Evolutionary conservation across 805 yeast genomes (phyloP).

Genomic region (Starmerella floricola): DNA sequence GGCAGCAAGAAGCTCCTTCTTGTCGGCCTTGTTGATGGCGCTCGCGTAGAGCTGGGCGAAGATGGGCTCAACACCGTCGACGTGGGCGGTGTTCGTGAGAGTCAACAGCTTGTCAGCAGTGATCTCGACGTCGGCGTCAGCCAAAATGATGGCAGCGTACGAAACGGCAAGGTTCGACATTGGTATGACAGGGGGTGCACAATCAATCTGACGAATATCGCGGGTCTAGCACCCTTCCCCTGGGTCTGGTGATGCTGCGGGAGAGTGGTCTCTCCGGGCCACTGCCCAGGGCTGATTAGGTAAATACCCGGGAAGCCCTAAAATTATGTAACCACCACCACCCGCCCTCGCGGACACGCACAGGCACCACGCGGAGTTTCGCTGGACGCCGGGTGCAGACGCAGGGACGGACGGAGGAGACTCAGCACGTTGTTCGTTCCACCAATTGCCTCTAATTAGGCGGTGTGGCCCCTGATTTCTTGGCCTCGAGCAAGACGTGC

Average conservation of each 20-base stretch:
- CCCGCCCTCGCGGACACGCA: too few species aligned
- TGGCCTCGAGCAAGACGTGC: too few species aligned
- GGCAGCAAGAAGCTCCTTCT: conserved; percentile 64
- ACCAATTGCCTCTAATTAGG: too few species aligned
- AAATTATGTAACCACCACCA: too few species aligned
- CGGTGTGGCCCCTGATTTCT: too few species aligned
- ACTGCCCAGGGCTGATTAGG: background rate
- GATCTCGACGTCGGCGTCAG: conserved; percentile 93
- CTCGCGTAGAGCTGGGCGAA: conserved; percentile 84
- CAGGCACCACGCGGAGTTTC: too few species aligned
- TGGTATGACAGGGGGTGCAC: conserved; percentile 1
- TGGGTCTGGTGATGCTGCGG: background rate
- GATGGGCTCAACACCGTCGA: conserved; percentile 42
- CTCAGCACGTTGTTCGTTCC: too few species aligned
- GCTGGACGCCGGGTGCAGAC: too few species aligned
- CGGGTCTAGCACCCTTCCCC: background rate
- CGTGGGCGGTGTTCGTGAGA: conserved; percentile 71
- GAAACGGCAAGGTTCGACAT: conserved; percentile 25
- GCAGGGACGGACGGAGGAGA: too few species aligned
- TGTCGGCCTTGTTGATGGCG: conserved; percentile 74
- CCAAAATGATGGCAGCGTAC: conserved; percentile 88
- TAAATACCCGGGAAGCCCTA: background rate
- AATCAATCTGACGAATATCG: conserved; percentile 1
- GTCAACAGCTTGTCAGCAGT: conserved; percentile 73
- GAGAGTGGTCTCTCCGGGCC: too few species aligned